A percentile compares a stretch with the other conserved stretches of the same genome.
Conservation (phyloP, 805 yeast species). For the Jamesozyma piceae region DNA sequence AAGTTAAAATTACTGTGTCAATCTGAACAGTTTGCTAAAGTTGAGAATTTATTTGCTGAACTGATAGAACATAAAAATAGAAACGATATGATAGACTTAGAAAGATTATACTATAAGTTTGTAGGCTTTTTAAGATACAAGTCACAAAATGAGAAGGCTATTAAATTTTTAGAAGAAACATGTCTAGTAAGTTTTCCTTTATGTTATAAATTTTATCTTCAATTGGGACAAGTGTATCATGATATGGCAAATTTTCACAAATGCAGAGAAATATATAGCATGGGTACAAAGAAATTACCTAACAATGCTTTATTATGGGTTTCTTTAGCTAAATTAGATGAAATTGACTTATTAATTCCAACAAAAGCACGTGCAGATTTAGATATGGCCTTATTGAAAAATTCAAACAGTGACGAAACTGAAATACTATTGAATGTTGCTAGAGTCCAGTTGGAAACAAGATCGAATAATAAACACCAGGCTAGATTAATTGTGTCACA, state of each 20-base stretch:
- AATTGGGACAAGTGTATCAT: slow-evolving; percentile 47
- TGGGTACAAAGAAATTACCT: slow-evolving; percentile 44
- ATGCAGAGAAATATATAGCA: slow-evolving; percentile 41
- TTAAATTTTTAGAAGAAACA: slow-evolving; percentile 31
- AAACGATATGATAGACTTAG: slow-evolving; percentile 23
- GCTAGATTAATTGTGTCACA: slow-evolving; percentile 47
- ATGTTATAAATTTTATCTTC: slow-evolving; percentile 47
- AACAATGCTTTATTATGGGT: slow-evolving; percentile 45
- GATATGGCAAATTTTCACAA: slow-evolving; percentile 25
- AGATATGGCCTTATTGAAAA: slow-evolving; percentile 53
- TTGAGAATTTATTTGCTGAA: slow-evolving; percentile 23
- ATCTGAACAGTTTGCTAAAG: slow-evolving; percentile 31
- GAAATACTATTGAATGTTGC: slow-evolving; percentile 48
- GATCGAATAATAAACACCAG: slow-evolving; percentile 39
- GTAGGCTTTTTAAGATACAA: slow-evolving; percentile 42
- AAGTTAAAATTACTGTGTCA: slow-evolving; percentile 54
- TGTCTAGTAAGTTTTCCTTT: slow-evolving; percentile 44
- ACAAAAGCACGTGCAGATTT: slow-evolving; percentile 62
- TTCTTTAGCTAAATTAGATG: slow-evolving; percentile 40
- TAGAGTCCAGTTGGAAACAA: slow-evolving; percentile 48
- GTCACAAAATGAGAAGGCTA: slow-evolving; percentile 31
- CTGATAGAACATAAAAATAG: slow-evolving; percentile 31
- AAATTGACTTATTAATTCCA: slow-evolving; percentile 30
- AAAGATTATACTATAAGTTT: slow-evolving; percentile 54
- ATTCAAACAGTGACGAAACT: slow-evolving; percentile 30